Conservation (phyloP, 2,329 filamentous ascomycete species). For the Atkinsonella hypoxylon region DNA sequence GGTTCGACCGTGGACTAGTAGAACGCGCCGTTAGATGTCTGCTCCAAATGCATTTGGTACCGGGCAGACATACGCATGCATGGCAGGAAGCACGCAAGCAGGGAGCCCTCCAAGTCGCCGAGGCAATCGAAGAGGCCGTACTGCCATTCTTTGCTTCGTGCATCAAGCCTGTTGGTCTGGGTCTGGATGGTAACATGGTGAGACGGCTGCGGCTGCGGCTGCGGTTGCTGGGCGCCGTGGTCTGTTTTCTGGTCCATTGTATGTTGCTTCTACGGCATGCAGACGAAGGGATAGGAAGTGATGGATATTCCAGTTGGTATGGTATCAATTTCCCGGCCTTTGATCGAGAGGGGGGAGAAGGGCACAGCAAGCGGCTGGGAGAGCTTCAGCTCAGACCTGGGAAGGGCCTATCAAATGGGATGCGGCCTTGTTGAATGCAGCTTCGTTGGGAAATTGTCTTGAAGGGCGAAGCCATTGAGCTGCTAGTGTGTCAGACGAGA, state of each 20-base stretch:
- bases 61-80: slow-evolving; percentile 28
- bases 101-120: slow-evolving; percentile 24
- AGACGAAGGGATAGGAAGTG: too few relatives aligned
- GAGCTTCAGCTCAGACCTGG: not conserved
- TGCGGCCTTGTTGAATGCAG: not conserved
- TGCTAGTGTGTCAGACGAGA: not conserved
- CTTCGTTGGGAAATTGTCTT: not conserved
- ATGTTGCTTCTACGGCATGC: too few relatives aligned
- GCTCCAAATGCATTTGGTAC: too few relatives aligned
- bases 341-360: too few relatives aligned
- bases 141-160: slow-evolving; percentile 24
- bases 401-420: not conserved
- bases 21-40: too few relatives aligned
- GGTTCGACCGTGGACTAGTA: slow-evolving; percentile 31
- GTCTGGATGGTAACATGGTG: not conserved
- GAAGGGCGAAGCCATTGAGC: not conserved
- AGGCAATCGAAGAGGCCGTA: slow-evolving; percentile 27
- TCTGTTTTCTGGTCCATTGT: not conserved
- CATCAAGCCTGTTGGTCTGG: slow-evolving; percentile 4
- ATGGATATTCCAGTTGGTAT: too few relatives aligned
- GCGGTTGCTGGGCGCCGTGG: not conserved
- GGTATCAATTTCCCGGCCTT: not conserved
- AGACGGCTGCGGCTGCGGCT: not conserved
- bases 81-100: slow-evolving; percentile 28
- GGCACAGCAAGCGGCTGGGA: not conserved